Evolutionary conservation across 257 asterid genomes (phyloP).

Genomic region (Thymus quinquecostatus): DNA sequence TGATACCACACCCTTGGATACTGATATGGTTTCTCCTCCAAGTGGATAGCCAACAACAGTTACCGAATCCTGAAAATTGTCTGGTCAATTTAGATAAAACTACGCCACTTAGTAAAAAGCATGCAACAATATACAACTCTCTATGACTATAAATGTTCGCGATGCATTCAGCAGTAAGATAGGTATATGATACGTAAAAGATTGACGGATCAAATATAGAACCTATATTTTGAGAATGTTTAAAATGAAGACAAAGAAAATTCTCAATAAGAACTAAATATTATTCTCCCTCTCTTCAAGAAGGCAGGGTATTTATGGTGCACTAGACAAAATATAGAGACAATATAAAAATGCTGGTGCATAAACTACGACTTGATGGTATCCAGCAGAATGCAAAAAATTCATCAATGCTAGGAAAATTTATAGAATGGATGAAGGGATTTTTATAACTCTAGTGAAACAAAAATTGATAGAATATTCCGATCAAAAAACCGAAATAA

Average conservation of each 20-base stretch:
- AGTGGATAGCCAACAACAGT: conserved; percentile 98
- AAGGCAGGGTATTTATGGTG: conserved; percentile 1
- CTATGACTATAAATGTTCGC: background rate
- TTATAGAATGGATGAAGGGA: background rate
- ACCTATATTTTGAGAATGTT: background rate
- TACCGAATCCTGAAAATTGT: conserved; percentile 75
- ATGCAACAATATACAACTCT: conserved; percentile 15
- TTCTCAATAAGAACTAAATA: conserved; percentile 4
- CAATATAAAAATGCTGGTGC: background rate
- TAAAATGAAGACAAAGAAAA: background rate
- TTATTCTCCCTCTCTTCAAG: conserved; percentile 3
- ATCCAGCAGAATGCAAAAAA: background rate
- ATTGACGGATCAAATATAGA: conserved; percentile 13
- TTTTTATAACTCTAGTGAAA: background rate
- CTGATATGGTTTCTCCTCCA: conserved; percentile 98
- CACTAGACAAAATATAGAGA: background rate
- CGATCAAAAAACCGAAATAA: conserved; percentile 13
- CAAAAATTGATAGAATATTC: conserved; percentile 1
- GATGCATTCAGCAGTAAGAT: conserved; percentile 13
- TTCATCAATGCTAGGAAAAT: background rate
- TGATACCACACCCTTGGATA: conserved; percentile 96
- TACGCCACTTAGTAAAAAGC: conserved; percentile 2
- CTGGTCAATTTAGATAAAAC: conserved; percentile 15
- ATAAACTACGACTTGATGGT: background rate
- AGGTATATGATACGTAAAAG: conserved; percentile 3